Evolutionary conservation across 1,139 yeast genomes (phyloP).

Genomic region (Yamadazyma sp.): DNA sequence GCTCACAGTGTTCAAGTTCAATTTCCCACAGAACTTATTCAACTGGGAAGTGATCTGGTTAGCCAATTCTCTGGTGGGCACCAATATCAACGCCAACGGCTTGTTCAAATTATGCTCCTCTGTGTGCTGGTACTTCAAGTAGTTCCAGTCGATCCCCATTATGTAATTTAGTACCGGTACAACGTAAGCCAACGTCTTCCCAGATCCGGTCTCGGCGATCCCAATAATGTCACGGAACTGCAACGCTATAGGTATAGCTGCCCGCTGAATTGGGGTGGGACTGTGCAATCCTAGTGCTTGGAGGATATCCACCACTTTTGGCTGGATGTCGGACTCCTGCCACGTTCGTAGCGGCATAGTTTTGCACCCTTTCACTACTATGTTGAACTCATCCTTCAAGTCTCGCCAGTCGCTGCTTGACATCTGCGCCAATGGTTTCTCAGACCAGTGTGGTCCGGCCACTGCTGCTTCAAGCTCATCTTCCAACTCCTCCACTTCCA

Average conservation of each 20-base stretch:
- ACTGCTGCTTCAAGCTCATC: constrained; percentile 10
- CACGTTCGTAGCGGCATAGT: constrained; percentile 70
- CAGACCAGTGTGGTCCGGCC: constrained; percentile 63
- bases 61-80: constrained; percentile 94
- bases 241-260: constrained; percentile 76
- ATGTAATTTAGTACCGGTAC: constrained; percentile 71
- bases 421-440: constrained; percentile 67
- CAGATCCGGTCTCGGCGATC: constrained; percentile 96
- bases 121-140: constrained; percentile 32
- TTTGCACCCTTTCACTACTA: constrained; percentile 55
- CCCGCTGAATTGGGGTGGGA: constrained; percentile 91
- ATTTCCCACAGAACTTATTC: constrained; percentile 41
- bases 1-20: constrained; percentile 57
- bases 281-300: constrained; percentile 45
- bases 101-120: constrained; percentile 31
- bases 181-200: constrained; percentile 84
- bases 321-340: constrained; percentile 60
- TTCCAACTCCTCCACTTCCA: constrained; percentile 19
- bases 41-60: constrained; percentile 77
- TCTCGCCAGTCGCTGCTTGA: constrained; percentile 86
- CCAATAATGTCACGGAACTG: constrained; percentile 70
- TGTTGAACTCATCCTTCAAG: constrained; percentile 74
- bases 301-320: constrained; percentile 36
- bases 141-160: constrained; percentile 36
- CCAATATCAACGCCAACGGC: constrained; percentile 66